These are phyloP conservation scores for Arachnomyces sp. DNA, from an alignment of 2,329 filamentous ascomycete species.

Conservation along the genomic window DNA sequence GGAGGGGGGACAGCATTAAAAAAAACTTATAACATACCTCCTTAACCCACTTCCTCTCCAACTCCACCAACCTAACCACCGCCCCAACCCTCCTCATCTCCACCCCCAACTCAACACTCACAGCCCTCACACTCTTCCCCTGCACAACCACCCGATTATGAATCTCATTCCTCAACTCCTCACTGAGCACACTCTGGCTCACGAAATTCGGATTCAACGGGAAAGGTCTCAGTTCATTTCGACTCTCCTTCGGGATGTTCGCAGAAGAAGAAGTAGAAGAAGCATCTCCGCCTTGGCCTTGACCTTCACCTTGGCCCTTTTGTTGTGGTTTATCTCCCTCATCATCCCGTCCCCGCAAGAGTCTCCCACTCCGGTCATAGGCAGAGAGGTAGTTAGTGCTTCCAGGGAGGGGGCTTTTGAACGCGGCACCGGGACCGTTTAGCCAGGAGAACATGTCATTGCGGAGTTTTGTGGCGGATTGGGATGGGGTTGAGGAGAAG, in stretches of 20 bases:
- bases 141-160: slow-evolving; percentile 60
- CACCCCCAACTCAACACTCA: slow-evolving; percentile 69
- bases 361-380: slow-evolving; percentile 44
- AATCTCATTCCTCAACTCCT: slow-evolving; percentile 64
- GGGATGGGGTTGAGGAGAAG: slow-evolving; percentile 14
- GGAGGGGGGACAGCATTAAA: slow-evolving; percentile 3
- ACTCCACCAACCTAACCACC: slow-evolving; percentile 74
- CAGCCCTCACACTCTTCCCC: slow-evolving; percentile 63
- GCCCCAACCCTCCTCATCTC: slow-evolving; percentile 80
- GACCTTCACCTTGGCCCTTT: no score
- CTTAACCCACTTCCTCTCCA: slow-evolving; percentile 69
- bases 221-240: slow-evolving; percentile 50
- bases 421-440: slow-evolving; percentile 44
- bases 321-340: neutral
- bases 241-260: slow-evolving; percentile 9
- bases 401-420: slow-evolving; percentile 41
- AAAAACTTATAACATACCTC: slow-evolving; percentile 54
- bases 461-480: slow-evolving; percentile 41
- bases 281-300: slow-evolving; percentile 1
- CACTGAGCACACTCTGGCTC: slow-evolving; percentile 66
- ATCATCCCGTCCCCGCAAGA: slow-evolving; percentile 33
- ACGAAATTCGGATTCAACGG: slow-evolving; percentile 65
- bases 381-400: slow-evolving; percentile 51
- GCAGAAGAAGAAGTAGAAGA: slow-evolving; percentile 2
- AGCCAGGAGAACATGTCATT: slow-evolving; percentile 54